Conservation (phyloP, 208 protist species). For the Crithidia sp. region DNA sequence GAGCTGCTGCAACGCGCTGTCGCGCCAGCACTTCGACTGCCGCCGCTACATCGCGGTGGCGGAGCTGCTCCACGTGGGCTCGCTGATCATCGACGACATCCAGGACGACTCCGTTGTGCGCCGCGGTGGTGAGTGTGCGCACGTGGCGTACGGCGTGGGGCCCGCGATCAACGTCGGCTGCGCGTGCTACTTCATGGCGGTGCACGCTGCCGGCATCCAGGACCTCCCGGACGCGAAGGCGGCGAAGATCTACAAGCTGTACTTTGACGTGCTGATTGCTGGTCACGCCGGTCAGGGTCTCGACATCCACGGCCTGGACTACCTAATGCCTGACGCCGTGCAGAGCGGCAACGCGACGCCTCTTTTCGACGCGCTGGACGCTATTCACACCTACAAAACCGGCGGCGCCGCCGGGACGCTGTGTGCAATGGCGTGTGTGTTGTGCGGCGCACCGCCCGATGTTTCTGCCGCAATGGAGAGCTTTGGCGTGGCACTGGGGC, state of each 20-base stretch:
- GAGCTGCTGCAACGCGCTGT: constrained; percentile 57
- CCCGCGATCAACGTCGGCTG: constrained; percentile 75
- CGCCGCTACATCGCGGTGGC: constrained; percentile 53
- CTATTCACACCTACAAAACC: constrained; percentile 69
- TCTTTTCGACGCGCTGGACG: constrained; percentile 44
- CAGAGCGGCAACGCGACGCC: constrained; percentile 38
- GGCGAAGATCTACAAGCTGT: constrained; percentile 56
- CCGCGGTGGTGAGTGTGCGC: constrained; percentile 56
- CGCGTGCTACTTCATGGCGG: constrained; percentile 75
- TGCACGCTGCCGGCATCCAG: constrained; percentile 40
- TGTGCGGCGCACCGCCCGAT: constrained; percentile 37
- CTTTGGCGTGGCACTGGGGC: constrained; percentile 51
- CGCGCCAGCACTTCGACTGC: constrained; percentile 61
- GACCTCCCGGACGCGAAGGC: constrained; percentile 45
- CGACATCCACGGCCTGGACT: constrained; percentile 60
- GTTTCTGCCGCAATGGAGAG: constrained; percentile 38
- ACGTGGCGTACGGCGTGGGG: constrained; percentile 55
- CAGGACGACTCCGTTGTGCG: constrained; percentile 69
- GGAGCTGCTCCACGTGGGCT: constrained; percentile 75
- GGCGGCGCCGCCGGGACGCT: constrained; percentile 43
- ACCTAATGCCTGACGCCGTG: constrained; percentile 60
- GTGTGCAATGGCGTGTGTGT: constrained; percentile 55
- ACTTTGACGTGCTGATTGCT: constrained; percentile 58
- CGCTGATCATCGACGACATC: constrained; percentile 82
- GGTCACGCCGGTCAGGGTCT: constrained; percentile 75